Conservation (phyloP, 139 green algal genomes). For the Coccomyxa sp. region DNA sequence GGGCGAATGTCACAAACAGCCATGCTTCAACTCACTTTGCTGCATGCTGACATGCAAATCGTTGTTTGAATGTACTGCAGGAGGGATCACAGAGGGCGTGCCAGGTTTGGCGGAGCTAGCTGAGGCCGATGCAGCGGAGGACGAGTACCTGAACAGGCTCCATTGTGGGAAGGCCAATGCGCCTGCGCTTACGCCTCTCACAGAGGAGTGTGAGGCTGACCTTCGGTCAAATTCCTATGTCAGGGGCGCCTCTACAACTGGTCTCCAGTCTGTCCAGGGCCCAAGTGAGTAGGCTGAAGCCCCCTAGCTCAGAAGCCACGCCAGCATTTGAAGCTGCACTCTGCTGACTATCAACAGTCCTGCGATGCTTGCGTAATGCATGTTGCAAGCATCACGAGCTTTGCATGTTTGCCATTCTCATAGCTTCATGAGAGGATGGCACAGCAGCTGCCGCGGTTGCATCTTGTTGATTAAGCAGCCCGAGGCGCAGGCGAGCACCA, state of each 20-base stretch:
- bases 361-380: no score
- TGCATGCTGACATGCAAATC: background rate
- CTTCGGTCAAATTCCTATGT: background rate
- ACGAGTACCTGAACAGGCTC: background rate
- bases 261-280: background rate
- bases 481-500: no score
- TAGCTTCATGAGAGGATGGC: no score
- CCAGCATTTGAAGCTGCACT: no score
- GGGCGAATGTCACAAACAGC: no score
- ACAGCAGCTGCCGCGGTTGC: no score
- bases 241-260: background rate
- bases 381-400: no score
- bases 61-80: background rate
- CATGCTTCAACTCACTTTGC: no score
- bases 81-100: constrained; percentile 26
- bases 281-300: background rate
- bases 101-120: constrained; percentile 16
- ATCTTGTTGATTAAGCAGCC: no score
- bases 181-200: background rate
- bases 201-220: background rate
- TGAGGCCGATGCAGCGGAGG: constrained; percentile 20
- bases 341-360: no score
- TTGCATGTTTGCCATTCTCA: no score
- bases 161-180: background rate
- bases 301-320: background rate